Conservation (phyloP, 1,284 basidiomycete genomes). For the Trichosporon coremiiforme region DNA sequence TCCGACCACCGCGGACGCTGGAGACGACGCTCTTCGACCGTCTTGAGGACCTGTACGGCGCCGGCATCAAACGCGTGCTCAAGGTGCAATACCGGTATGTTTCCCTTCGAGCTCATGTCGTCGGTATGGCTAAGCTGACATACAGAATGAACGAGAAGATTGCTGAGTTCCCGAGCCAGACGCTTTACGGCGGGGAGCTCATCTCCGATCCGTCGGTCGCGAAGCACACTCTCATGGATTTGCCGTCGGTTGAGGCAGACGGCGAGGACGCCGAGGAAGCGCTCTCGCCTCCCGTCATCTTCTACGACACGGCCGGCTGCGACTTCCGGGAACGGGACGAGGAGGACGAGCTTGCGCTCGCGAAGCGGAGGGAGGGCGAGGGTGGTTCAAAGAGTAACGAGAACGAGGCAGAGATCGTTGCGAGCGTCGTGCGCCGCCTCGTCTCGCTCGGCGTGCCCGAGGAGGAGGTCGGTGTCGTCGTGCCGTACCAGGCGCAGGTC, state of each 20-base stretch:
- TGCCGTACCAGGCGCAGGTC: conserved; percentile 94
- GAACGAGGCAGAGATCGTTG: conserved; percentile 85
- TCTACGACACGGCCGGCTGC: conserved; percentile 91
- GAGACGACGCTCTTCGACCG: conserved; percentile 91
- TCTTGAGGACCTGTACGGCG: conserved; percentile 81
- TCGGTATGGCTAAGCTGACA: conserved; percentile 1
- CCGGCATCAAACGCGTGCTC: conserved; percentile 80
- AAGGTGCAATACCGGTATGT: conserved; percentile 79
- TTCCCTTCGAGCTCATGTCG: background rate
- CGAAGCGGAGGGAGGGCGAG: conserved; percentile 33
- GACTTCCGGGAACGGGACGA: conserved; percentile 79
- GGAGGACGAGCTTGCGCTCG: conserved; percentile 56
- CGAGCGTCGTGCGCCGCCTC: conserved; percentile 75
- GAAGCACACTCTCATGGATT: conserved; percentile 69
- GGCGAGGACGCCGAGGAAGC: conserved; percentile 67
- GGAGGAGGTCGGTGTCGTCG: conserved; percentile 82
- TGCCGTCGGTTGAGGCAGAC: conserved; percentile 62
- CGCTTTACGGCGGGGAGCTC: conserved; percentile 75
- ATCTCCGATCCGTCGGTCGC: conserved; percentile 72
- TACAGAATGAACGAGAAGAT: conserved; percentile 83
- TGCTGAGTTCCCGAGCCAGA: conserved; percentile 80
- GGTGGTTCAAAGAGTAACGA: conserved; percentile 82
- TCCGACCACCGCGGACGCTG: conserved; percentile 71
- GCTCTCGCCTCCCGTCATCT: conserved; percentile 76
- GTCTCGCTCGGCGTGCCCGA: conserved; percentile 71